Percentiles rank a stretch among this genome's conserved stretches.
Evolutionary conservation across 495 filamentous ascomycete species (phyloP).

Genomic region (Chlorociboria aeruginascens): DNA sequence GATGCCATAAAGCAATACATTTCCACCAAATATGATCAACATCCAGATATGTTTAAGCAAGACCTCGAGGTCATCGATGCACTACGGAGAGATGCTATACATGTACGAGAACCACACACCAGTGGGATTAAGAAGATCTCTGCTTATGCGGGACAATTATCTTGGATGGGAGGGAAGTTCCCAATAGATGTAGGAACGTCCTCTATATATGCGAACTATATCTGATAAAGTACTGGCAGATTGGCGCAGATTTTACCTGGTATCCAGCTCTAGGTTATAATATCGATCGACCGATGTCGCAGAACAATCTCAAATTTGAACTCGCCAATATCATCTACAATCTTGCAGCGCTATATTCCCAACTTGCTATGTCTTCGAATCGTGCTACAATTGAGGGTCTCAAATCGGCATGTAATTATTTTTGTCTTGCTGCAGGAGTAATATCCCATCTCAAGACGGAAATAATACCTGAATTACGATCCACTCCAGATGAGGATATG

Average conservation of each 20-base stretch:
- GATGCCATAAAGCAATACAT: conserved; percentile 90
- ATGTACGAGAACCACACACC: conserved; percentile 79
- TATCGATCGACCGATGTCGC: conserved; percentile 63
- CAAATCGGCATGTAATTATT: conserved; percentile 82
- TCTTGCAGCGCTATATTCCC: conserved; percentile 83
- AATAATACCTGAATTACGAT: conserved; percentile 75
- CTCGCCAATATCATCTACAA: conserved; percentile 91
- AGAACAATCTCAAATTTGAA: conserved; percentile 92
- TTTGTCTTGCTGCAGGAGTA: conserved; percentile 80
- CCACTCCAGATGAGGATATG: conserved; percentile 90
- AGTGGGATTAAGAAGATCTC: conserved; percentile 81
- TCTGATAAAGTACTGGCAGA: conserved; percentile 37
- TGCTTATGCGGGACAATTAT: conserved; percentile 81
- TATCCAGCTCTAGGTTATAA: conserved; percentile 90
- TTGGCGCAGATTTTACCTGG: conserved; percentile 93
- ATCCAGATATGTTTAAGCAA: conserved; percentile 90
- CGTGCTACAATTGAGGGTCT: conserved; percentile 71
- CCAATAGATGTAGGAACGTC: conserved; percentile 72
- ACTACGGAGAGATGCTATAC: conserved; percentile 68
- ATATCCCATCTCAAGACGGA: conserved; percentile 65
- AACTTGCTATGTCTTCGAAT: conserved; percentile 73
- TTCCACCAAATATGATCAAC: conserved; percentile 96
- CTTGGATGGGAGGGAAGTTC: conserved; percentile 92
- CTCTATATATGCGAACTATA: neutral
- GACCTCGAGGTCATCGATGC: conserved; percentile 82